These are phyloP conservation scores for Beauveria scarabaeidicola DNA, from an alignment of 2,329 filamentous ascomycete genomes.

Conservation along the genomic window DNA sequence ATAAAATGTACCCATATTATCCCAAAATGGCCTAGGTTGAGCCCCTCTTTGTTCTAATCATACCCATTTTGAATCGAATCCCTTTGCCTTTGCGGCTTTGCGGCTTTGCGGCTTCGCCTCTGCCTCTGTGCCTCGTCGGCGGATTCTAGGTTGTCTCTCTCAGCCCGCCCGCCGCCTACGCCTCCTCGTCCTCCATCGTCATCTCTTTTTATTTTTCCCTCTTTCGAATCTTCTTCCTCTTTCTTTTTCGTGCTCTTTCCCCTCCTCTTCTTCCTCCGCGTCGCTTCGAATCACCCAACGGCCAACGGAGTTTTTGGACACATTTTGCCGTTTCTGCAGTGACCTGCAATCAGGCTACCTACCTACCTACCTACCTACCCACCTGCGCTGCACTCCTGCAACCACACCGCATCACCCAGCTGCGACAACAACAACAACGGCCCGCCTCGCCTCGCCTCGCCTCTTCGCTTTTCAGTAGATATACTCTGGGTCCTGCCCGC, in stretches of 20 bases:
- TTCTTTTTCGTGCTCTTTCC: not conserved
- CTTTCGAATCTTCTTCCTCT: not conserved
- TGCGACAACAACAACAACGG: constrained; percentile 3
- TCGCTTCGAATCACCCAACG: not conserved
- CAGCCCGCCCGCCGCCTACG: not conserved
- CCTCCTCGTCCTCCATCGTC: not conserved
- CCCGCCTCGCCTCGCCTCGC: not conserved
- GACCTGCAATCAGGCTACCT: not conserved
- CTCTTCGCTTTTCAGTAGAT: not conserved
- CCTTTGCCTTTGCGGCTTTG: not conserved
- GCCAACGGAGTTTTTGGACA: not conserved
- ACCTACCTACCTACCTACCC: not conserved
- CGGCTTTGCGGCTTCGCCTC: no score
- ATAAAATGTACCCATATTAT: no score
- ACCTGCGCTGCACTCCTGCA: not conserved
- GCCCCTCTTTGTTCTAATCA: constrained; percentile 6
- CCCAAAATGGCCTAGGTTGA: not conserved
- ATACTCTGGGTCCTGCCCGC: not conserved
- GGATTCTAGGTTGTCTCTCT: not conserved
- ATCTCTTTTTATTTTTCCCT: not conserved
- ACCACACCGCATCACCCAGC: constrained; percentile 7
- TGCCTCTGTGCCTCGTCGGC: no score
- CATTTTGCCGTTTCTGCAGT: constrained; percentile 6
- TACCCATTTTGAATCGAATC: not conserved
- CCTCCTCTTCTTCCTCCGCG: not conserved